Base-by-base conservation (phyloP, 2,329 filamentous ascomycete species). In the Alternaria alternata region DNA sequence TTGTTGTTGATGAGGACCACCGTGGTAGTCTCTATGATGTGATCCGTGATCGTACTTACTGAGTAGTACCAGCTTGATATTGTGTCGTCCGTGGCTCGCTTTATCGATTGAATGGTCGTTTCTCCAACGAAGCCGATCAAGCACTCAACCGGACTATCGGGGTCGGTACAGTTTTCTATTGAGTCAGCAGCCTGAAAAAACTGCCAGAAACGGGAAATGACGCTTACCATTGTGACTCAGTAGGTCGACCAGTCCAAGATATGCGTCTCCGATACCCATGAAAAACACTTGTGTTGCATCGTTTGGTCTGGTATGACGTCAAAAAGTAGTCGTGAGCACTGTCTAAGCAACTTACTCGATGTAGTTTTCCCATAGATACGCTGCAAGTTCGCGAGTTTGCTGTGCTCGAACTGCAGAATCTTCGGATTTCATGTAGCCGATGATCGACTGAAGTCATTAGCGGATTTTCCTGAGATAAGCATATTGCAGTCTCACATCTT, bases 301-400 rank as follows among this genome's bases (percentile, higher is more conserved):
- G 56, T 82, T 86, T 51, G 89, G 89, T 32, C 76, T 79, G 41
- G 7, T 5, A 7, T 41, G 68, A 47, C 65, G 66, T 63, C 41
- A 65, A 32, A 28, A 32, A 18, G n/a, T 16, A 6, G 7, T 24
- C n/a, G 0, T 30, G 43, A 16, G 20, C 46, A 22, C 12, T 4
- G 8, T 34, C 20, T 18, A 7, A 5, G 24, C 20, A 16, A 67
- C 82, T 69, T 78, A 87, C 82, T 97, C 92, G 20, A 99, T 88
- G 73, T 97, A 97, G 74, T 99, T 99, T 70, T 97, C 94, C 95
- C 95, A 99, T 14, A 99, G 82, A 73, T 97, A 98, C 61, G 86
- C 88, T 5, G 94, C 88, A 11, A 97, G 82, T 62, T 94, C 89
- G 63, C 91, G 88, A 0, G 84, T 85, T 54, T 83, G 83, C 24